phyloP scores from a whole-genome alignment of 2,329 filamentous ascomycete genomes.

The Cladosporium sp. region DNA sequence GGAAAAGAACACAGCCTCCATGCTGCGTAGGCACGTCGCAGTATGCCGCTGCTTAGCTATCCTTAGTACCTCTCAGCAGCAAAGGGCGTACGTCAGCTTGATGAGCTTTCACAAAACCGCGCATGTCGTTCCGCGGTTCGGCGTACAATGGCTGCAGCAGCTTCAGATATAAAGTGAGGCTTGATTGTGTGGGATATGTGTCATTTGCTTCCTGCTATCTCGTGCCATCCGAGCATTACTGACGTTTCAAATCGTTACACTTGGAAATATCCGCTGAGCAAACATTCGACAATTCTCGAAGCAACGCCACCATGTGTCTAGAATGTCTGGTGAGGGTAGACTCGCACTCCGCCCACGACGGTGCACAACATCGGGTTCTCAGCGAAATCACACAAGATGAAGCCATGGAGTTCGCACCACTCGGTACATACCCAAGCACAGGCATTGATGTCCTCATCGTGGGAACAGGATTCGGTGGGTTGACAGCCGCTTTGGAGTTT shows the following conservation, averaged over 20 bases:
- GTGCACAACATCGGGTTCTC: not conserved
- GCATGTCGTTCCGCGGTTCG: not conserved
- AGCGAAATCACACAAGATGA: slow-evolving; percentile 17
- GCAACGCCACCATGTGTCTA: not conserved
- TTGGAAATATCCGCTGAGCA: no score
- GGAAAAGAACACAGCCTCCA: not conserved
- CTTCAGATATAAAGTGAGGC: not conserved
- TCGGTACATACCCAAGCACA: slow-evolving; percentile 44
- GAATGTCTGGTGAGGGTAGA: not conserved
- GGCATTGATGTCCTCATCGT: slow-evolving; percentile 24
- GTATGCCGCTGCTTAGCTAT: slow-evolving; percentile 3
- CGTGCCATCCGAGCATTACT: no score
- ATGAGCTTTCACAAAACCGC: not conserved
- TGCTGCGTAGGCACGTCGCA: slow-evolving; percentile 4
- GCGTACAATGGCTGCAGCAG: not conserved
- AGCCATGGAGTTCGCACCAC: slow-evolving; percentile 26
- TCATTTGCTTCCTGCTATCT: not conserved
- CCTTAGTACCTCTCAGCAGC: not conserved
- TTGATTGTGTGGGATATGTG: not conserved
- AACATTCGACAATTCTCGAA: no score
- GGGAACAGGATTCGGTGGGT: slow-evolving; percentile 22
- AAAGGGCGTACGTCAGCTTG: not conserved
- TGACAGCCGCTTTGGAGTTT: slow-evolving; percentile 22
- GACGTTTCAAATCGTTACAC: no score
- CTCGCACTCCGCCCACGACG: not conserved